Conservation (phyloP, 139 green algal species). For the Edaphochlamys debaryana region DNA sequence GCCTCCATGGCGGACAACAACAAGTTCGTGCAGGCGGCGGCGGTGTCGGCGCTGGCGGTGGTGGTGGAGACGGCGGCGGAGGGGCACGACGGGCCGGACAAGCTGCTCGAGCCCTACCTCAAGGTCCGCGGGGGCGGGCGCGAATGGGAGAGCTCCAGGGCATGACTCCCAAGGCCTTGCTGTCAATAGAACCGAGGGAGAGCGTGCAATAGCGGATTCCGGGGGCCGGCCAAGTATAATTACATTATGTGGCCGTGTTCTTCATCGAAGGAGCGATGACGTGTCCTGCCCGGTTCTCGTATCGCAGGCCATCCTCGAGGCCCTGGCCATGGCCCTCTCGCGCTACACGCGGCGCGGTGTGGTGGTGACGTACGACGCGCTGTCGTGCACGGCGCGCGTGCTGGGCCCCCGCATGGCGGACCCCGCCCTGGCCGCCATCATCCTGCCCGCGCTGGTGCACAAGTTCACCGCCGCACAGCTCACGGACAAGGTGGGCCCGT, state of each 20-base stretch:
- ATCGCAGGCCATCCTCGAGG: constrained; percentile 62
- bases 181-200: too few species aligned
- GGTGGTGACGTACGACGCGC: constrained; percentile 86
- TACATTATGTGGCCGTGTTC: too few species aligned
- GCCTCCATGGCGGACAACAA: constrained; percentile 83
- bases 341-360: constrained; percentile 83
- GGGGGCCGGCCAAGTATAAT: too few species aligned
- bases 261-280: too few species aligned
- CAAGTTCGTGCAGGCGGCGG: constrained; percentile 90
- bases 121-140: constrained; percentile 12
- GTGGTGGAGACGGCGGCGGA: constrained; percentile 72
- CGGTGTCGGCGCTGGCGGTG: constrained; percentile 84
- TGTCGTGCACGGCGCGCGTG: constrained; percentile 80
- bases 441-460: constrained; percentile 59
- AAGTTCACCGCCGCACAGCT: not conserved
- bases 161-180: too few species aligned
- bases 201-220: too few species aligned
- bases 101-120: constrained; percentile 46
- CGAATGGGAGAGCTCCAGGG: too few species aligned
- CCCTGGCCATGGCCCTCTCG: constrained; percentile 60
- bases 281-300: not conserved
- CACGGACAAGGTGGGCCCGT: constrained; percentile 25
- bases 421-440: constrained; percentile 27
- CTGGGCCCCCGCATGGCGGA: constrained; percentile 50
- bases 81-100: constrained; percentile 9